These are phyloP conservation scores for Aspergillus sp. DNA, from an alignment of 2,329 filamentous ascomycete genomes.

Conservation along the genomic window DNA sequence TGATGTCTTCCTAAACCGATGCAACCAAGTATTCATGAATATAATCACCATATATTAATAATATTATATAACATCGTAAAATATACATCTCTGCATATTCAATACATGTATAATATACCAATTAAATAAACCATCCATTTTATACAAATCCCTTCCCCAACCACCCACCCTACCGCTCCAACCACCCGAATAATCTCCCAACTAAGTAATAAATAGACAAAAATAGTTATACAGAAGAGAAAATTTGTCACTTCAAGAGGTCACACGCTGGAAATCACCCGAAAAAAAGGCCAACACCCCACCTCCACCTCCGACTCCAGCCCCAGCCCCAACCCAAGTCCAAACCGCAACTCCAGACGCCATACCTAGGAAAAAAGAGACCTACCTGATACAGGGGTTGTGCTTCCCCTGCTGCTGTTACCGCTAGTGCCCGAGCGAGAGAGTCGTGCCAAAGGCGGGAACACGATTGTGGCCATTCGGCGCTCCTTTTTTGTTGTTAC, in stretches of 20 bases:
- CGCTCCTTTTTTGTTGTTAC: constrained; percentile 12
- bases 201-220: background rate
- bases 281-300: background rate
- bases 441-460: constrained; percentile 2
- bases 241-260: background rate
- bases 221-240: background rate
- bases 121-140: background rate
- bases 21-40: too few relatives aligned
- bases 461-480: constrained; percentile 15
- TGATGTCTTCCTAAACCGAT: too few relatives aligned
- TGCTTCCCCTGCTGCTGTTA: background rate
- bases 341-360: constrained; percentile 18
- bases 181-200: too few relatives aligned
- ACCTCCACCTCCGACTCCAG: background rate
- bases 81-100: background rate
- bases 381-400: background rate
- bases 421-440: background rate
- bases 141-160: background rate
- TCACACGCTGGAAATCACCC: background rate
- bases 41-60: background rate
- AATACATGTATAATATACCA: background rate
- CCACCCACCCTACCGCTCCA: background rate
- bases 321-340: constrained; percentile 1
- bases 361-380: constrained; percentile 23
- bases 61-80: background rate